These are phyloP conservation scores for Pyronema omphalodes DNA, from an alignment of 495 filamentous ascomycete genomes.

Conservation along the genomic window DNA sequence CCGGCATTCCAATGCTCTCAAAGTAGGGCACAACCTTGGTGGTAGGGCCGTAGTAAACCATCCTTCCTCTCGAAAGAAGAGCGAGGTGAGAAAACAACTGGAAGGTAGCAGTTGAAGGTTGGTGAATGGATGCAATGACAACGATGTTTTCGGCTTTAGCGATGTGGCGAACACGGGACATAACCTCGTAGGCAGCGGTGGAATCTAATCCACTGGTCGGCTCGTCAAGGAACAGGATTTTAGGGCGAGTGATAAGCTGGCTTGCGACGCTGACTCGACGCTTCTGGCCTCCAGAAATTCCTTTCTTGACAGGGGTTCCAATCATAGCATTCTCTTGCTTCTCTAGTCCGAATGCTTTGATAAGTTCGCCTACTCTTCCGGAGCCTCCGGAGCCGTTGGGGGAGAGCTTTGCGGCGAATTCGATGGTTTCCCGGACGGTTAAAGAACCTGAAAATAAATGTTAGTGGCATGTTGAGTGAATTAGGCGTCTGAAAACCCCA, in stretches of 20 bases:
- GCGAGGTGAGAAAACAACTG: conserved; percentile 61
- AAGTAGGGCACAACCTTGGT: conserved; percentile 38
- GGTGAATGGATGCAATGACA: conserved; percentile 64
- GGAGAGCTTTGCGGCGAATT: conserved; percentile 38
- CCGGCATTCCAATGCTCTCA: conserved; percentile 33
- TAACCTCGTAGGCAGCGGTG: conserved; percentile 47
- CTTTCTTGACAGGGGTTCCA: conserved; percentile 62
- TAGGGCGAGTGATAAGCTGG: conserved; percentile 59
- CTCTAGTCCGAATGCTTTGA: conserved; percentile 43
- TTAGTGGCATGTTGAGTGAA: neutral
- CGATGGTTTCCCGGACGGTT: conserved; percentile 57
- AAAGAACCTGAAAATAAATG: conserved; percentile 28
- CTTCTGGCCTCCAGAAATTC: conserved; percentile 67
- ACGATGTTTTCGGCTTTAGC: conserved; percentile 48
- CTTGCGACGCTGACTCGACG: conserved; percentile 56
- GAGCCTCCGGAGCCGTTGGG: neutral
- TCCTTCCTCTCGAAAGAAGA: conserved; percentile 48
- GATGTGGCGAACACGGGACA: conserved; percentile 42
- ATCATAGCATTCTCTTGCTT: conserved; percentile 48
- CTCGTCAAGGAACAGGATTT: conserved; percentile 66
- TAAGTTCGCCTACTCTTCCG: conserved; percentile 34
- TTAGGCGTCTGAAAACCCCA: neutral
- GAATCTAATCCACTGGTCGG: conserved; percentile 68
- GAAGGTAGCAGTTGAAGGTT: conserved; percentile 60
- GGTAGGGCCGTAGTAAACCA: conserved; percentile 50